Conservation (phyloP, 2,329 filamentous ascomycete species). For the Taxawa tesnikishii region DNA sequence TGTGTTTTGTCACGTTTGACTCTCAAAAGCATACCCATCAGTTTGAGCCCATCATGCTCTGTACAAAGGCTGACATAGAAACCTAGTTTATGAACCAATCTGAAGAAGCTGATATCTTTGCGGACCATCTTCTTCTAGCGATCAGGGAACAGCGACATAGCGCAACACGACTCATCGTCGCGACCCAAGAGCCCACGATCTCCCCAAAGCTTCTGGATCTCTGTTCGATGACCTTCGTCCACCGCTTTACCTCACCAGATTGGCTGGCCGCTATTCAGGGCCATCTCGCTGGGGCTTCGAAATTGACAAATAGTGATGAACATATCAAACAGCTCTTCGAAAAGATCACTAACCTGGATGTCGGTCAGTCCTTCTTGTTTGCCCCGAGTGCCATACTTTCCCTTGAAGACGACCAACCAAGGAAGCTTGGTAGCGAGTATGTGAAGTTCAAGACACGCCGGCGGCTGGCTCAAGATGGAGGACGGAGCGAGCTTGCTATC, state of each 20-base stretch:
- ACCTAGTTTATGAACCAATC: slow-evolving; percentile 49
- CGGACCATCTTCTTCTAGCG: slow-evolving; percentile 46
- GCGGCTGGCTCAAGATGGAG: slow-evolving; percentile 15
- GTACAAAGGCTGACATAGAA: too few relatives aligned
- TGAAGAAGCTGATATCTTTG: slow-evolving; percentile 44
- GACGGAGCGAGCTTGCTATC: slow-evolving; percentile 15
- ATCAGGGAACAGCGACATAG: slow-evolving; percentile 63
- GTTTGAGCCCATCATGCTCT: too few relatives aligned
- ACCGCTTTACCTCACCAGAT: slow-evolving; percentile 55
- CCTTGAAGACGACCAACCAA: slow-evolving; percentile 7
- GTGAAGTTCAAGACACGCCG: slow-evolving; percentile 17
- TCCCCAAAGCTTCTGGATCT: slow-evolving; percentile 57
- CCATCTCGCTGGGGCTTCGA: slow-evolving; percentile 35
- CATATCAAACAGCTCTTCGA: slow-evolving; percentile 14
- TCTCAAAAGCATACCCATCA: too few relatives aligned
- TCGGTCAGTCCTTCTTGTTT: slow-evolving; percentile 21
- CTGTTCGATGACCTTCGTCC: slow-evolving; percentile 59
- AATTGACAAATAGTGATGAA: slow-evolving; percentile 5
- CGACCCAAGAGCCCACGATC: slow-evolving; percentile 67
- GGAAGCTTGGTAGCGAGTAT: slow-evolving; percentile 11
- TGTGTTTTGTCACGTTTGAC: too few relatives aligned
- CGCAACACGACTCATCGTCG: slow-evolving; percentile 54
- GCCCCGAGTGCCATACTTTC: slow-evolving; percentile 15
- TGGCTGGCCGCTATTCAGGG: slow-evolving; percentile 41
- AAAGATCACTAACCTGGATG: slow-evolving; percentile 15